Evolutionary conservation across 495 filamentous ascomycete genomes (phyloP), one percentile per base, ranked within the genome.

Genomic region (Tuber melanosporum): DNA sequence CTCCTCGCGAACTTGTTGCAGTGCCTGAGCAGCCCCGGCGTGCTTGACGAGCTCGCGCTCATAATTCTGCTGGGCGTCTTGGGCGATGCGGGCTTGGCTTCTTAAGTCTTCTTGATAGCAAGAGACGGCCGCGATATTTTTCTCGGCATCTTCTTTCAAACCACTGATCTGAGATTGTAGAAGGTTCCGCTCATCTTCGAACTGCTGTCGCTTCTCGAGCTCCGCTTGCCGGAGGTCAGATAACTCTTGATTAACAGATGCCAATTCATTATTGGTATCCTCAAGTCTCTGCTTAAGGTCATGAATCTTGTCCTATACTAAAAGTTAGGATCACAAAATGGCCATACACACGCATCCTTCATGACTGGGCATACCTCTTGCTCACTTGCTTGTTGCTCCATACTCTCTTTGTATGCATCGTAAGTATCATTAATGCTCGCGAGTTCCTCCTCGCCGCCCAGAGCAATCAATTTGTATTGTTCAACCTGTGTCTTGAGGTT

Each of bases 11-110:
- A 96, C 86, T 62, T 87, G 87, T 76, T 96, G 93, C 41, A 98
- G 85, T 32, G 89, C 87, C 85, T 93, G 93, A 1, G 94, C 93
- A 22, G 96, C 95, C 76, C 97, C 93, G 4, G 94, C 94, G 83
- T 99, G 96, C 84, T 94, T 97, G 80, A 97, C 89, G 1, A 98
- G 88, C 80, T 98, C 96, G 73, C 88, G 89, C 83, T 99, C 96
- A 80, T 99, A 99, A 77, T 95, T 94, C 79, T 96, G 91, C 83
- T 98, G 96, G 10, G 95, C 94, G 82, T 92, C 92, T 74, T 93
- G 89, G 5, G 96, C 92, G 83, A 99, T 99, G 41, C 94, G 91
- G 39, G 94, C 94, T 85, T 99, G 96, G 1, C 92, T 92, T 73
- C 95, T 93, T 32, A 98, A 86, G 80, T 98, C 94, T 74, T 94